Percentiles rank a stretch among this genome's conserved stretches.
These are phyloP conservation scores for Nicotiana tabacum DNA, from an alignment of 257 asterid species.

Conservation along the genomic window DNA sequence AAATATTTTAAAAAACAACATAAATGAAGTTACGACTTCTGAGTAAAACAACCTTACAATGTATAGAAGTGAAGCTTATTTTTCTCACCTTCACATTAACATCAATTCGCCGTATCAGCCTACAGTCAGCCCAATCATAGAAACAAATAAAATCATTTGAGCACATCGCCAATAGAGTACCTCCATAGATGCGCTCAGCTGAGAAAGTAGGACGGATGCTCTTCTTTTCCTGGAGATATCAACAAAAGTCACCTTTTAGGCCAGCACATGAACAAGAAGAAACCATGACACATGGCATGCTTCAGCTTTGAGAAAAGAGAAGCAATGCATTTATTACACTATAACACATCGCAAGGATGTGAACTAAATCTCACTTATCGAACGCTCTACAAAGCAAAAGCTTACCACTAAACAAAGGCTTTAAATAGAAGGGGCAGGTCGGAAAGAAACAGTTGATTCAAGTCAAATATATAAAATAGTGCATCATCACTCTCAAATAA, in stretches of 20 bases:
- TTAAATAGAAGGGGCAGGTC: background rate
- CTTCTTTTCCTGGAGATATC: slow-evolving; percentile 80
- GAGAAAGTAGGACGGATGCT: slow-evolving; percentile 94
- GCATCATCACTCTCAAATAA: background rate
- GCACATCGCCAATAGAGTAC: slow-evolving; percentile 78
- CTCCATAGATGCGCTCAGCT: slow-evolving; percentile 86
- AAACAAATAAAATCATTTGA: slow-evolving; percentile 86
- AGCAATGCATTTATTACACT: background rate
- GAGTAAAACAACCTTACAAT: slow-evolving; percentile 8
- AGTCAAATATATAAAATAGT: background rate
- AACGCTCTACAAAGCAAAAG: background rate
- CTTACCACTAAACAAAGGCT: background rate
- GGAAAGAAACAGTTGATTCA: slow-evolving; percentile 1
- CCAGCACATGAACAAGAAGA: slow-evolving; percentile 4
- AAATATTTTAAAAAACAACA: slow-evolving; percentile 1
- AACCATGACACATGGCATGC: background rate
- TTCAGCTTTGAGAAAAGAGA: background rate
- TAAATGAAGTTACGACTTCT: slow-evolving; percentile 9
- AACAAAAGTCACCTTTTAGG: slow-evolving; percentile 14
- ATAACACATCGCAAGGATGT: background rate
- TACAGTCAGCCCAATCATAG: slow-evolving; percentile 92
- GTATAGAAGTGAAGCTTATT: background rate
- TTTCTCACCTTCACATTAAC: slow-evolving; percentile 79
- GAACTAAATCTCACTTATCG: background rate
- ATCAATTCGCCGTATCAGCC: slow-evolving; percentile 86